A percentile compares a stretch with the other conserved stretches of the same genome.
phyloP scores from a whole-genome alignment of 352 stramenopile genomes.

The Phytophthora kernoviae region DNA sequence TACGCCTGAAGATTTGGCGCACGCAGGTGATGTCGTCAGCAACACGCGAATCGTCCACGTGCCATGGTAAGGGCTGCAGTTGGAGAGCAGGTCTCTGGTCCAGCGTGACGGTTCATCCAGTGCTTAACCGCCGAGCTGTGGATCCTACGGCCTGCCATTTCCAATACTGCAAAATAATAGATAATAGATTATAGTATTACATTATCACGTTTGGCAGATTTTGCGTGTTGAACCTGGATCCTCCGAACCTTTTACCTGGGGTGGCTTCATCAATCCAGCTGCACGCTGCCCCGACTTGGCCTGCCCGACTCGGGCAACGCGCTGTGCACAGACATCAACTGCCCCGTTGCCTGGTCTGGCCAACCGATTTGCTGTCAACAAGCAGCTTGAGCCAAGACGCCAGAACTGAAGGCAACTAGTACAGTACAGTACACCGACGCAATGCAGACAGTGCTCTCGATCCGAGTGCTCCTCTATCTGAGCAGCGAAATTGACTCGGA shows the following conservation, averaged over 20 bases:
- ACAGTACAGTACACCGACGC: neutral
- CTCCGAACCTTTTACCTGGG: too few relatives aligned
- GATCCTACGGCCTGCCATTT: too few relatives aligned
- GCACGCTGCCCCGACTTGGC: too few relatives aligned
- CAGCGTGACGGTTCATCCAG: neutral
- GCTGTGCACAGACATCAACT: neutral
- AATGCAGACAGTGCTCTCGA: conserved; percentile 1
- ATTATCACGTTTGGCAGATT: too few relatives aligned
- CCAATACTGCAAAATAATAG: too few relatives aligned
- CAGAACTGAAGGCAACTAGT: neutral
- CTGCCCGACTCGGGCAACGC: too few relatives aligned
- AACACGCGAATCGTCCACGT: neutral
- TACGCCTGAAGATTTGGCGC: neutral
- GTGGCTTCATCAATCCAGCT: too few relatives aligned
- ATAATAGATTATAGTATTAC: too few relatives aligned
- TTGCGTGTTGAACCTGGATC: too few relatives aligned
- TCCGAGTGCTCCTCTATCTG: neutral
- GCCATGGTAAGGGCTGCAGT: neutral
- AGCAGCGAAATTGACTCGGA: neutral
- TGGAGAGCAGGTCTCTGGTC: neutral
- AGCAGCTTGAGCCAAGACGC: neutral
- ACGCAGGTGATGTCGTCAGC: neutral
- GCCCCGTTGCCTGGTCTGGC: neutral
- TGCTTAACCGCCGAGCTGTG: too few relatives aligned
- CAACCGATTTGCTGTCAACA: neutral